Evolutionary conservation across 2,329 filamentous ascomycete genomes (phyloP), one percentile per base, ranked within the genome.

Genomic region (Pseudomassariella vexata): DNA sequence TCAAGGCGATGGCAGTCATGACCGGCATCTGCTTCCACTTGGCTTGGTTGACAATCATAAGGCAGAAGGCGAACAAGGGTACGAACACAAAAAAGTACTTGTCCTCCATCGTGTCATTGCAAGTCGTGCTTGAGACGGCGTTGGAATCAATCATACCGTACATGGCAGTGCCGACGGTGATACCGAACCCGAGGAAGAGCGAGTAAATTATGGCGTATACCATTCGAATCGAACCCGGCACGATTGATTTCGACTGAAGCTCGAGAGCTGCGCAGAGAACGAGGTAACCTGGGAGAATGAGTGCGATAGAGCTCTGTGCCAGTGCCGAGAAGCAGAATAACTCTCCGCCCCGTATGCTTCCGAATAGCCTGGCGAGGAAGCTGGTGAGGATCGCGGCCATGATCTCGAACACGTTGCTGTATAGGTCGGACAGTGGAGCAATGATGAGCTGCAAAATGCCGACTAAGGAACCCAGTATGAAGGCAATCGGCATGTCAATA

Each of bases 1-100:
- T 73, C 19, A 87, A 62, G 0, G 85, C 76, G 46, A 94, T 88
- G 37, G 75, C 26, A 4, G 84, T 60, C 84, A 90, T 90, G 32
- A 84, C 67, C 0, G 85, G 85, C 44, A 82, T 76, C 52, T 92
- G 85, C 44, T 78, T 83, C 75, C 78, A 87, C 55, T 86, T 87
- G 23, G 82, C 85, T 46, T 89, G 83, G 52, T 89, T 89, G 52
- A 89, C 77, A 35, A 88, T 63, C 28, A 81, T 77, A 23, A 90
- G 69, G 42, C 79, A 84, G 17, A 83, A 52, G 2, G 81, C 76
- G 58, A 85, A 88, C 9, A 71, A 59, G 0, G 79, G 64, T 1
- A 86, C 83, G 47, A 85, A 85, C 18, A 83, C 59, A 48, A 82
- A 80, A 38, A 68, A 69, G 43, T 65, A 73, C 27, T 65, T 60